Percentiles rank a stretch among this genome's conserved stretches.
phyloP scores from a whole-genome alignment of 2,329 filamentous ascomycete species.

The Aspergillus brunneoviolaceus region DNA sequence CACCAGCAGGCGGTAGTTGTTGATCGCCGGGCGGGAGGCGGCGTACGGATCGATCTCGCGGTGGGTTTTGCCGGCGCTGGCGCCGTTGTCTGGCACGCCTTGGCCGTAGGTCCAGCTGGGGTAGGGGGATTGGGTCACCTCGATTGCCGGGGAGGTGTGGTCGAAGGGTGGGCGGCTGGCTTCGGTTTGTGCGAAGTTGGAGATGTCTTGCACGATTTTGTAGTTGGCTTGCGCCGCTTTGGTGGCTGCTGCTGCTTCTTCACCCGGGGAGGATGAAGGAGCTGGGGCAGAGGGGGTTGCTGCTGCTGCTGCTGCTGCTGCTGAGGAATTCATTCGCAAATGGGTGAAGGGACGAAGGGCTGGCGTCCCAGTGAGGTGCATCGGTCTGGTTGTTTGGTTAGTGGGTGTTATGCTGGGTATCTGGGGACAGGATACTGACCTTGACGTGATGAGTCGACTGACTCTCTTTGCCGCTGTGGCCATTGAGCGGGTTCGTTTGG shows the following conservation, averaged over 20 bases:
- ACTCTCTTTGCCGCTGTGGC: too few species aligned
- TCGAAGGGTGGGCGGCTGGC: conserved; percentile 37
- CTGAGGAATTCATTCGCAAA: background rate
- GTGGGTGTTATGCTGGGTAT: too few species aligned
- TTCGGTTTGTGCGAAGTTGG: conserved; percentile 33
- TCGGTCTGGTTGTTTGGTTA: too few species aligned
- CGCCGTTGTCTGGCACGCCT: conserved; percentile 18
- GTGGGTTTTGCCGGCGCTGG: conserved; percentile 21
- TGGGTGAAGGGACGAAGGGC: too few species aligned
- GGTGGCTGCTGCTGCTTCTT: too few species aligned
- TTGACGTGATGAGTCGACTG: too few species aligned
- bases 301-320: background rate
- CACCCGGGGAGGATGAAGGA: too few species aligned
- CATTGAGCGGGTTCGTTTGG: too few species aligned
- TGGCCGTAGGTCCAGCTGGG: conserved; percentile 32
- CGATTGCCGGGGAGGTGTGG: conserved; percentile 21
- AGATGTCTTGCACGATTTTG: conserved; percentile 21
- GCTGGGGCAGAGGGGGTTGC: background rate
- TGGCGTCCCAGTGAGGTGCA: too few species aligned
- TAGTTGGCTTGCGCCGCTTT: conserved; percentile 10
- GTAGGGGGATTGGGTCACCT: conserved; percentile 38
- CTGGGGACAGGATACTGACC: too few species aligned
- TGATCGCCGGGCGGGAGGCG: conserved; percentile 61
- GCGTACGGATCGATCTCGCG: conserved; percentile 76
- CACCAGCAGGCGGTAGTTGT: conserved; percentile 90